These are phyloP conservation scores for Camelina hispida DNA, from an alignment of 345 rosid genomes.

Conservation along the genomic window DNA sequence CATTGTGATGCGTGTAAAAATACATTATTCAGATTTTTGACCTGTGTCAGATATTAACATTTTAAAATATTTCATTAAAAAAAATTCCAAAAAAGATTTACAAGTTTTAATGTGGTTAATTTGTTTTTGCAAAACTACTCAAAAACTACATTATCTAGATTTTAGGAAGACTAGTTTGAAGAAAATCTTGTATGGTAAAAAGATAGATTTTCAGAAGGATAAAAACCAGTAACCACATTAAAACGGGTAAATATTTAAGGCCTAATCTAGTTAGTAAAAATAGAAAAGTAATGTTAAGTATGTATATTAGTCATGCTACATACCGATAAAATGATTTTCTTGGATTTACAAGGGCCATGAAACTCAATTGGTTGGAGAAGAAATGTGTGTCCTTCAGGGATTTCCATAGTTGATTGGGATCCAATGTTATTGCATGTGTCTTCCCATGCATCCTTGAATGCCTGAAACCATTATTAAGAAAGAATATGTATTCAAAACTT, in stretches of 20 bases:
- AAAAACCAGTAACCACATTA: not conserved
- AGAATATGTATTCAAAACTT: not conserved
- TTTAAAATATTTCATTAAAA: too few relatives aligned
- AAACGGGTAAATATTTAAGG: not conserved
- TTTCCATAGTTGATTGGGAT: conserved; percentile 24
- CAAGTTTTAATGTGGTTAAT: too few relatives aligned
- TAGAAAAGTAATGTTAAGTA: not conserved
- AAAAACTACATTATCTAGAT: not conserved
- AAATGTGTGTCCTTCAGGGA: conserved; percentile 46
- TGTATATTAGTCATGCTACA: not conserved
- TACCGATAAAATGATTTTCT: conserved; percentile 40
- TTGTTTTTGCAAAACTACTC: not conserved
- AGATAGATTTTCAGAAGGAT: not conserved
- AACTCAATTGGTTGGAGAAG: conserved; percentile 49
- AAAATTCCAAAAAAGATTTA: too few relatives aligned
- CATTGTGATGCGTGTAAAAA: too few relatives aligned
- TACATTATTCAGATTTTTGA: too few relatives aligned
- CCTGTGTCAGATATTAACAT: too few relatives aligned
- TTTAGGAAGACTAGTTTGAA: not conserved
- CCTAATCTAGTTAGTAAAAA: not conserved
- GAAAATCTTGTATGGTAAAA: not conserved
- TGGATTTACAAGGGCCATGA: conserved; percentile 48
- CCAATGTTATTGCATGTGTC: conserved; percentile 43
- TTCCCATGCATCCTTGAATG: conserved; percentile 50
- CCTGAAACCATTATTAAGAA: conserved; percentile 35